Evolutionary conservation across 345 rosid genomes (phyloP).

Genomic region (Aquilaria malaccensis): DNA sequence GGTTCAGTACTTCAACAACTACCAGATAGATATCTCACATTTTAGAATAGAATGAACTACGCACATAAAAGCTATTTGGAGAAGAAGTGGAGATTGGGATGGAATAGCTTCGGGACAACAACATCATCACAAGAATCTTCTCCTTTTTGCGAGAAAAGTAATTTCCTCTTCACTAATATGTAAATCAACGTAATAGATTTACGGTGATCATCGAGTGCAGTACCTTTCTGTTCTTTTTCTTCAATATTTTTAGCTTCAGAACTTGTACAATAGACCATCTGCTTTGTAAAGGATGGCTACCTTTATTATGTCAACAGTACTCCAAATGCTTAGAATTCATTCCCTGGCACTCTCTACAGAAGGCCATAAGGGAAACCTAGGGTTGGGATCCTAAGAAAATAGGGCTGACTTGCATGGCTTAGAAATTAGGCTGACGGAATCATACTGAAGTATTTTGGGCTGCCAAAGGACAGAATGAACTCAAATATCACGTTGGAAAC

Average conservation of each 20-base stretch:
- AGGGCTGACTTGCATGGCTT: constrained; percentile 92
- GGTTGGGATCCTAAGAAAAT: constrained; percentile 86
- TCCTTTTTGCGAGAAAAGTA: constrained; percentile 67
- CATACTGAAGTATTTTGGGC: constrained; percentile 92
- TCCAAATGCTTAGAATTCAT: constrained; percentile 86
- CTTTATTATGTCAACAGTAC: constrained; percentile 79
- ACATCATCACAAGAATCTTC: constrained; percentile 89
- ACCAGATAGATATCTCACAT: too few species aligned
- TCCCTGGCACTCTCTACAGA: constrained; percentile 79
- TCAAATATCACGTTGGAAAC: not conserved
- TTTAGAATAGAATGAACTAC: too few species aligned
- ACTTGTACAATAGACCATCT: not conserved
- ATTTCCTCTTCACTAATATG: constrained; percentile 95
- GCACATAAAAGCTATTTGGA: too few species aligned
- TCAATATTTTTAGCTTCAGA: not conserved
- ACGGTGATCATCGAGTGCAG: not conserved
- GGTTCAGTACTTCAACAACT: too few species aligned
- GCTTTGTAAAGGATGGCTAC: constrained; percentile 18
- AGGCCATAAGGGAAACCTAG: constrained; percentile 93
- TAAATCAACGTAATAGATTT: constrained; percentile 8
- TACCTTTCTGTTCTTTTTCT: not conserved
- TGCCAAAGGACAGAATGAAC: constrained; percentile 19
- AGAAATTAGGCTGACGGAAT: constrained; percentile 93
- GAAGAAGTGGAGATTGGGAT: constrained; percentile 24
- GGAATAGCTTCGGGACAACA: constrained; percentile 67